Base-by-base conservation (phyloP, 2,329 filamentous ascomycete genomes). In the Torrubiellomyces zombiae region DNA sequence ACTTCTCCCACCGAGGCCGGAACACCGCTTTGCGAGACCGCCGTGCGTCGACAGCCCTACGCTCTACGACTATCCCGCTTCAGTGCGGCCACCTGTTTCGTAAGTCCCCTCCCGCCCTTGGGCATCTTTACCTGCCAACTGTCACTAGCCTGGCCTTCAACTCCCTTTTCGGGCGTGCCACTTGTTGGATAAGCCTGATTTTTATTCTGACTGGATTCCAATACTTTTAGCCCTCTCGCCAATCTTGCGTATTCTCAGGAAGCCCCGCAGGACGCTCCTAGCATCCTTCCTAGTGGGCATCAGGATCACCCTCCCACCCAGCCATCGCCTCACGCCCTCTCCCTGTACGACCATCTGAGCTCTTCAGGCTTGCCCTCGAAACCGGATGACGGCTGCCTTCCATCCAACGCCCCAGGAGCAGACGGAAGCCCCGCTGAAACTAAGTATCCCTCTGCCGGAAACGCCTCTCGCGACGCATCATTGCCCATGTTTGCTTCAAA, bases 41-140 rank as follows among this genome's bases (percentile, higher is more conserved):
- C 62, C 50, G 36, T 63, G 65, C 9, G 44, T 69, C 27, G 67
- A 73, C 44, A 72, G 67, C 42, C 67, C 67, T 32, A 71, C 65
- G 16, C 48, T 73, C 24, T 72, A 73, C 58, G 63, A 69, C 39
- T 69, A 67, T 38, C 59, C 60, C 20, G 28, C 38, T 12, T 32
- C 38, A 25, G 28, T 35, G 21, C 32, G 36, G 22, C 32, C 32
- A 15, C 34, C 31, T 15, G 29, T 27, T 20, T 30, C 30, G 46
- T 49, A 32, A 49, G 46, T 44, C 8, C 21, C 24, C 23, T 6
- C n/a, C n/a, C n/a, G n/a, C n/a, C n/a, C n/a, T n/a, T 20, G 21
- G 14, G 18, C 16, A n/a, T 10, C 23, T 7, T 9, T 20, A 14
- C 14, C 10, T 22, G 10, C 9, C 9, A 11, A 12, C 10, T 14